Evolutionary conservation across 2,329 filamentous ascomycete species (phyloP), one percentile per base, ranked within the genome.

Genomic region (Aspergillus aculeatinus): DNA sequence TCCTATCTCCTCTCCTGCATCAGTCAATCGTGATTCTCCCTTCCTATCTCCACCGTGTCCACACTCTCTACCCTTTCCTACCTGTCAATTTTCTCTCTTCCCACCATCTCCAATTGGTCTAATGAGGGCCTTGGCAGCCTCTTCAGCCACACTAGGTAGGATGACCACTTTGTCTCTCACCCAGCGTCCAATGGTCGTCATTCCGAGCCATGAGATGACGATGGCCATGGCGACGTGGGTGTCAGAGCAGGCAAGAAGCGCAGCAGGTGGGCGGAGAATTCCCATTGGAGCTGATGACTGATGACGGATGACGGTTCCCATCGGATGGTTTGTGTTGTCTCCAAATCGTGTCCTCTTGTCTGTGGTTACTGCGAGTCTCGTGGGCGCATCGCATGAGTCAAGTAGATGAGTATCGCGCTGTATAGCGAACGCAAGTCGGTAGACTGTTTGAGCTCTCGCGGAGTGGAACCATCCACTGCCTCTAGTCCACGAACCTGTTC

Each of bases 21-120:
- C 27, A 29, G 27, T 29, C 0, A 9, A 29, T 29, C 27, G 7
- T 29, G 27, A 10, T 29, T 29, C 27, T 29, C 27, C 9, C 27
- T 29, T 29, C 27, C 27, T 9, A 29, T 9, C 27, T 29, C 27
- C 27, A 29, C 27, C 27, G 27, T 29, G 27, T 29, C 9, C 27
- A 9, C 9, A 29, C 27, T 29, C 27, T 2, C 7, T 29, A 29
- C 27, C 33, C 33, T 6, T 12, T 21, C 27, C 31, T 19, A 23
- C 11, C 35, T n/a, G 16, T 19, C 35, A 11, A 29, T 42, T 16
- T 10, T 47, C 51, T 33, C 25, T 27, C 44, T 55, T 55, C 27
- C 53, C 53, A 55, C 5, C 27, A 12, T 48, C 25, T 48, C 53
- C 53, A 55, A 55, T 55, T 55, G 44, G 53, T 39, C 42, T 29